Percentiles rank a stretch among this genome's conserved stretches.
phyloP scores from a whole-genome alignment of 2,329 filamentous ascomycete genomes.

The Clonostachys sp. region DNA sequence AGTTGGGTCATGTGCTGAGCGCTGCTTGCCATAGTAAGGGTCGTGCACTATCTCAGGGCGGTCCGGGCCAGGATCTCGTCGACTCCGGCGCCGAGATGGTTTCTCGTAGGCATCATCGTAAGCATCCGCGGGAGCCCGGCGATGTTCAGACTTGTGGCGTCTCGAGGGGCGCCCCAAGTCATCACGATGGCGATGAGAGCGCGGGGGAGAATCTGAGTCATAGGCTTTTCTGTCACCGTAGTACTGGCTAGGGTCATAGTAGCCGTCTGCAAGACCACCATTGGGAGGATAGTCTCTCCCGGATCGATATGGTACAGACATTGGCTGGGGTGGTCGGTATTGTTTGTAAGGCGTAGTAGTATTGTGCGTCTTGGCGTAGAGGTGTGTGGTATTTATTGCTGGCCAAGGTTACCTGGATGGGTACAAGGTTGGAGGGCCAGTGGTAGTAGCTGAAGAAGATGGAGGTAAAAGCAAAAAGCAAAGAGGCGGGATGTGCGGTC shows the following conservation, averaged over 20 bases:
- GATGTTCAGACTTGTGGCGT: conserved; percentile 14
- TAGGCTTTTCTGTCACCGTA: not conserved
- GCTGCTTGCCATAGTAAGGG: not conserved
- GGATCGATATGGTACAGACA: no score
- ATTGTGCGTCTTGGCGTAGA: no score
- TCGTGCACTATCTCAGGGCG: not conserved
- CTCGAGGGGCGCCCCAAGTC: conserved; percentile 6
- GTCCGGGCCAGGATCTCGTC: not conserved
- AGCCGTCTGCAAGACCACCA: not conserved
- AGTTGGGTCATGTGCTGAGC: not conserved
- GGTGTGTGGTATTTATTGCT: no score
- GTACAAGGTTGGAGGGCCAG: no score
- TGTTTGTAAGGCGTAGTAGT: no score
- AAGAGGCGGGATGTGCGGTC: no score
- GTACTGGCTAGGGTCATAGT: not conserved
- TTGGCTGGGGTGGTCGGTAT: no score
- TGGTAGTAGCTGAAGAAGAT: no score
- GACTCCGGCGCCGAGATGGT: conserved; percentile 5
- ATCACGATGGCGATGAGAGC: not conserved
- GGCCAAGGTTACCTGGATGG: no score
- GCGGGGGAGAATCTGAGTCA: conserved; percentile 1
- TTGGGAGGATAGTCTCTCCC: no score
- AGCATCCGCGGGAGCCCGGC: conserved; percentile 7
- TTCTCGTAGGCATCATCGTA: conserved; percentile 5
- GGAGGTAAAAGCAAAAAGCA: no score